Evolutionary conservation across 805 yeast species (phyloP), one percentile per base, ranked within the genome.

Genomic region (Teunomyces panamensis): DNA sequence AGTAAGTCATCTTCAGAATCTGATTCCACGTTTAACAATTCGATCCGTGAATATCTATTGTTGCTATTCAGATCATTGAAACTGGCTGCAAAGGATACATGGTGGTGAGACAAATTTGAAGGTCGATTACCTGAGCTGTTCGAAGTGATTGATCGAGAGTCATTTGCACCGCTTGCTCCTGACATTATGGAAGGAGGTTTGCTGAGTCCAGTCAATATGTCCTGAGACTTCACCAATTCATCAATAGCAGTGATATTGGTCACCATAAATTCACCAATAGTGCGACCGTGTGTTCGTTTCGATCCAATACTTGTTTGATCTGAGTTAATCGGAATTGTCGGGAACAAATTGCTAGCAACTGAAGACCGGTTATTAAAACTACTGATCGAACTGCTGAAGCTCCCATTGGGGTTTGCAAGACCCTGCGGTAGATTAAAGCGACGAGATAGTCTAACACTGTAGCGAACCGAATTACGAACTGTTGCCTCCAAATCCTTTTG

Each of bases 401-500:
- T 42, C 27, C 29, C 27, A 16, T 20, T 20, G 28, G 27, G 10
- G 24, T 28, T 42, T 10, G 42, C 29, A 16, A 27, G 3, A 32
- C 47, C 48, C 1, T 53, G 51, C 1, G 68, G 59, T 9, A 63
- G 24, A 42, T 65, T 61, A 42, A 68, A 59, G 34, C 71, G 58
- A 41, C 73, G 67, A 29, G 83, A 79, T 50, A 84, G 63, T 36
- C 90, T 75, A 30, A 83, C 81, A 9, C 95, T 87, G 56, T 88
- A 79, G 46, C 96, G 71, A 11, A 88, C 89, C 4, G 97, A 87
- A 60, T 89, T 90, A 16, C 95, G 71, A 39, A 91, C 79, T 1
- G 96, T 91, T 48, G 85, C 83, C 51, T 86, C 86, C 52, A 94
- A 75, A 48, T 85, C 85, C 39, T 78, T 74, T 44, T 82, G 79